Conservation (phyloP, 2,329 filamentous ascomycete genomes). For the Xylariales sp. region DNA sequence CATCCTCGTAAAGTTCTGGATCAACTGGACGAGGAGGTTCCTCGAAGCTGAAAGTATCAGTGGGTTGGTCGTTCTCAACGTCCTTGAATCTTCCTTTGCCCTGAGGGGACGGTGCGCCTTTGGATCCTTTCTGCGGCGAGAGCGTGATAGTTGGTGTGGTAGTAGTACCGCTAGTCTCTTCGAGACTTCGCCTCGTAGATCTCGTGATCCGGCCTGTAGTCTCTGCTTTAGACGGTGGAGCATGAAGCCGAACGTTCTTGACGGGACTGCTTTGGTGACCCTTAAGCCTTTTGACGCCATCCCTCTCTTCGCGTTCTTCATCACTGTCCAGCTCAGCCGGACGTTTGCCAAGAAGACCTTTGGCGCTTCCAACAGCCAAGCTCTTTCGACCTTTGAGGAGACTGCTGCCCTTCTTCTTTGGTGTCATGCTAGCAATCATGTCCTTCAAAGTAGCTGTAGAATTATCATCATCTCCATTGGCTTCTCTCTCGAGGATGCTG, state of each 20-base stretch:
- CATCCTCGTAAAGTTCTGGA: slow-evolving; percentile 43
- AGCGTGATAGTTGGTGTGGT: slow-evolving; percentile 37
- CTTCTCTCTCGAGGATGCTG: slow-evolving; percentile 50
- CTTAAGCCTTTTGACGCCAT: slow-evolving; percentile 65
- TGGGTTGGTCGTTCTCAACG: slow-evolving; percentile 42
- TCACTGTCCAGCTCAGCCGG: slow-evolving; percentile 65
- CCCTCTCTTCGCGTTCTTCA: slow-evolving; percentile 54
- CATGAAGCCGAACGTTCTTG: slow-evolving; percentile 67
- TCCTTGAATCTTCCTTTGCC: slow-evolving; percentile 52
- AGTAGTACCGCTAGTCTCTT: slow-evolving; percentile 29
- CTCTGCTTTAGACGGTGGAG: slow-evolving; percentile 64
- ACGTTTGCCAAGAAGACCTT: slow-evolving; percentile 68
- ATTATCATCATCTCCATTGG: slow-evolving; percentile 52
- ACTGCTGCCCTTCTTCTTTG: slow-evolving; percentile 59
- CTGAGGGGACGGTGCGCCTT: slow-evolving; percentile 49
- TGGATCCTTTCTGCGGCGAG: slow-evolving; percentile 43
- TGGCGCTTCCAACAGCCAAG: slow-evolving; percentile 69
- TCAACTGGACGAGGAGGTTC: slow-evolving; percentile 36
- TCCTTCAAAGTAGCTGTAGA: slow-evolving; percentile 65
- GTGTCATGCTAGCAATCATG: slow-evolving; percentile 73
- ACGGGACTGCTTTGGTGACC: slow-evolving; percentile 71
- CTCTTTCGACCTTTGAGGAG: slow-evolving; percentile 66
- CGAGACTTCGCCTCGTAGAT: slow-evolving; percentile 43
- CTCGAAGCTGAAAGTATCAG: slow-evolving; percentile 39
- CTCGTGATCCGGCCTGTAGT: slow-evolving; percentile 54